These are phyloP conservation scores for Penicillium crustosum DNA, from an alignment of 2,329 filamentous ascomycete genomes.

Conservation along the genomic window DNA sequence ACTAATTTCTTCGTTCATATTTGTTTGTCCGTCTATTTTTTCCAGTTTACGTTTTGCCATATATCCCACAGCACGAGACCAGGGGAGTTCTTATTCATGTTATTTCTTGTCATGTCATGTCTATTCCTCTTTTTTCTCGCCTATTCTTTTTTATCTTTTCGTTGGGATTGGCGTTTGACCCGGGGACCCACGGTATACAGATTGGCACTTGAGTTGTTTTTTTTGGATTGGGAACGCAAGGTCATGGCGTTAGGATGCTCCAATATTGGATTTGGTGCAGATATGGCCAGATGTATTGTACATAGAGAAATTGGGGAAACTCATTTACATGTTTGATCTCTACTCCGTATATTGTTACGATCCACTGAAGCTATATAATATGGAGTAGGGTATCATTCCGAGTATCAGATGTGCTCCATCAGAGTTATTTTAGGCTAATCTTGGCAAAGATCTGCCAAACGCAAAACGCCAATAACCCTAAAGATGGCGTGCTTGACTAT, in stretches of 20 bases:
- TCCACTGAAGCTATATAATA: not conserved
- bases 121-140: not conserved
- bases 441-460: not conserved
- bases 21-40: slow-evolving; percentile 15
- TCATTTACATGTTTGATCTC: not conserved
- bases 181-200: slow-evolving; percentile 21
- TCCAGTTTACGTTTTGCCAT: slow-evolving; percentile 13
- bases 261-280: slow-evolving; percentile 13
- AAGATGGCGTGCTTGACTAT: slow-evolving; percentile 9
- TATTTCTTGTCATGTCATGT: slow-evolving; percentile 4
- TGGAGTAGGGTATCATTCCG: not conserved
- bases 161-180: slow-evolving; percentile 17
- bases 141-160: not conserved
- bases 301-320: slow-evolving; percentile 24
- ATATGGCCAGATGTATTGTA: slow-evolving; percentile 24
- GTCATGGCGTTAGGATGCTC: slow-evolving; percentile 22
- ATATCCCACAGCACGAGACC: slow-evolving; percentile 28
- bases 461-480: not conserved
- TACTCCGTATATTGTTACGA: not conserved
- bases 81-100: slow-evolving; percentile 19
- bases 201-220: slow-evolving; percentile 19
- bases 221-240: slow-evolving; percentile 11
- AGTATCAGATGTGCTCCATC: not conserved
- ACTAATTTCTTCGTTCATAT: slow-evolving; percentile 14
- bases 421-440: not conserved